phyloP scores from a whole-genome alignment of 2,329 filamentous ascomycete genomes.

The Fusarium phyllophilum region DNA sequence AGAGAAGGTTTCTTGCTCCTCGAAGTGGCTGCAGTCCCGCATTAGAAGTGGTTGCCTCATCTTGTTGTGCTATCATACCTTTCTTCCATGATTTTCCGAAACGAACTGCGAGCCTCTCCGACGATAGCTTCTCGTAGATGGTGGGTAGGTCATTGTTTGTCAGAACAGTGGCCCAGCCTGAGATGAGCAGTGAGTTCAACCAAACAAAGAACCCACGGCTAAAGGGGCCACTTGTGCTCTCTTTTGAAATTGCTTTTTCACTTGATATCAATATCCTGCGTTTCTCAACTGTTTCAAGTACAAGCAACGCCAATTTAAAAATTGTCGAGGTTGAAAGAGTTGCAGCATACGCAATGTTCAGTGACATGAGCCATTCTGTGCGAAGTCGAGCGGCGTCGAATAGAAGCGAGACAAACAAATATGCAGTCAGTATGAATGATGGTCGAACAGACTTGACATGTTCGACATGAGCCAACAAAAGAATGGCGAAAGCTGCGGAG shows the following conservation, averaged over 20 bases:
- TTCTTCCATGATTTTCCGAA: conserved; percentile 42
- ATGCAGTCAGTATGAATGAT: conserved; percentile 45
- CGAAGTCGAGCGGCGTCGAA: conserved; percentile 48
- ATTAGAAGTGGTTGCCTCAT: neutral
- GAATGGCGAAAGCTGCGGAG: conserved; percentile 41
- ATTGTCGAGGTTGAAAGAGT: conserved; percentile 37
- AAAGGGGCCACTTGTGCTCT: conserved; percentile 57
- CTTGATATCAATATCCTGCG: conserved; percentile 50
- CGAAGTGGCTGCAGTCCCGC: neutral
- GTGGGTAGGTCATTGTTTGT: conserved; percentile 44
- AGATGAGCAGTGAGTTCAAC: conserved; percentile 57
- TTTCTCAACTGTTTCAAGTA: conserved; percentile 48
- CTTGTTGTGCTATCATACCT: conserved; percentile 7
- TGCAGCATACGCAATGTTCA: conserved; percentile 40
- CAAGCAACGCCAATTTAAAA: conserved; percentile 42
- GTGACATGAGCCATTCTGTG: conserved; percentile 47
- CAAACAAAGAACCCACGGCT: conserved; percentile 48
- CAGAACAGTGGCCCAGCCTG: conserved; percentile 55
- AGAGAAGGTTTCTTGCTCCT: conserved; percentile 41
- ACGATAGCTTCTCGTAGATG: conserved; percentile 47
- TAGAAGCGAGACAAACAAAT: conserved; percentile 45
- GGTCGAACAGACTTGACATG: conserved; percentile 49
- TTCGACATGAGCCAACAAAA: conserved; percentile 45
- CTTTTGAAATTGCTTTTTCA: conserved; percentile 55
- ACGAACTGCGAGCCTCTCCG: conserved; percentile 39